Evolutionary conservation across 73 alveolate species (phyloP), one percentile per base, ranked within the genome.

Genomic region (Symbiodinium natans): DNA sequence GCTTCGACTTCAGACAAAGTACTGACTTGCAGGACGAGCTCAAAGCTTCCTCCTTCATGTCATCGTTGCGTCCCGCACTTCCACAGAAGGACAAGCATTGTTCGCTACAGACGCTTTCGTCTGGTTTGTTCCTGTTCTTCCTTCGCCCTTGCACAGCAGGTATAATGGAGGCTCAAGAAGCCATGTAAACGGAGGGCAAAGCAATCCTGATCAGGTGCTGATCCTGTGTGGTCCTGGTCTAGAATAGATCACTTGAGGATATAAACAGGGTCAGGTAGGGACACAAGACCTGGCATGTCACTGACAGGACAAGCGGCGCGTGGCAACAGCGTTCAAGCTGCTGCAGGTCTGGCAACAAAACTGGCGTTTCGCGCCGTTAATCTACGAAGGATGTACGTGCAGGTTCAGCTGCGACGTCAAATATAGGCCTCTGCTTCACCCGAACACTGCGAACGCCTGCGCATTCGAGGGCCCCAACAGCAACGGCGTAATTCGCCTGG

Each of bases 391-490:
- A n/a, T n/a, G n/a, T n/a, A n/a, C n/a, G n/a, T 52, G 29, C n/a
- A 29, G 56, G 11, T 43, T 11, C 56, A 8, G 19, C 56, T 8
- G 56, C 56, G 5, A 8, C 56, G 5, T 46, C 17, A 21, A 52
- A 52, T 23, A 52, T 29, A 52, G 31, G 71, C 23, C 25, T 52
- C 71, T 29, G 1, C n/a, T 52, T 52, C n/a, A 52, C 71, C 71
- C 31, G 3, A 8, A 52, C n/a, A n/a, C n/a, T n/a, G n/a, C n/a
- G n/a, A n/a, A n/a, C n/a, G n/a, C n/a, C n/a, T n/a, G n/a, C n/a
- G n/a, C n/a, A n/a, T n/a, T n/a, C n/a, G n/a, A 63, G 77, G 97
- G 97, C 21, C 97, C 97, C 80, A 90, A 68, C 48, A 85, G 97
- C 77, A 71, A 68, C 36, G 97, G 97, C 77, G 41, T 9, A 7